Evolutionary conservation across 257 asterid species (phyloP).

Genomic region (Jasminum sambac): DNA sequence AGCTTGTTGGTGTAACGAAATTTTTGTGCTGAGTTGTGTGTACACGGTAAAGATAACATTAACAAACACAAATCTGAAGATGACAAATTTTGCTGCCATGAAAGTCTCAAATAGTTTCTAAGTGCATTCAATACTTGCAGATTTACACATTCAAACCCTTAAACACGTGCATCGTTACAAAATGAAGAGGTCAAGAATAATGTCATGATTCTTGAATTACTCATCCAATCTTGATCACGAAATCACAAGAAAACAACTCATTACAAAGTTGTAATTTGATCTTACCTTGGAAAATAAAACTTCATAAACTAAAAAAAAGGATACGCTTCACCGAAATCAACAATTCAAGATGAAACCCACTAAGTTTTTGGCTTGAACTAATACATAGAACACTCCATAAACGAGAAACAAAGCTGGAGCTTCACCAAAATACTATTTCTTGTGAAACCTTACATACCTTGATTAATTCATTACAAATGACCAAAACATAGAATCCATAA

Average conservation of each 20-base stretch:
- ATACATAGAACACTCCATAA: no score
- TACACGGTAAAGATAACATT: no score
- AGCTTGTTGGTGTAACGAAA: neutral
- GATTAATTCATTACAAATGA: no score
- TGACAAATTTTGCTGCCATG: neutral
- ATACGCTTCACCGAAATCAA: no score
- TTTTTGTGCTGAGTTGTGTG: neutral
- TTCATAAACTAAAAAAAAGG: no score
- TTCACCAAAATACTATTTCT: no score
- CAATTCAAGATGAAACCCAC: no score
- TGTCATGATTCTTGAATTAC: neutral
- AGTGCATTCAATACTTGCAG: neutral
- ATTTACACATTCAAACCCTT: neutral
- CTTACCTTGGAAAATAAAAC: no score
- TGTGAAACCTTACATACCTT: no score
- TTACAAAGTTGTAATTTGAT: neutral
- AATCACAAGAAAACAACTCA: neutral
- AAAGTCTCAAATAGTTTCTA: neutral
- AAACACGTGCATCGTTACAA: neutral
- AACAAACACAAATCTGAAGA: neutral
- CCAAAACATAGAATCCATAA: no score
- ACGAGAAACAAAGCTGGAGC: no score
- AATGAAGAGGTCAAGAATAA: neutral
- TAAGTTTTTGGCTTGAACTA: no score
- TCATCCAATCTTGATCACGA: neutral